Base-by-base conservation (phyloP, 148 eudicot species). In the Diospyros kaki region DNA sequence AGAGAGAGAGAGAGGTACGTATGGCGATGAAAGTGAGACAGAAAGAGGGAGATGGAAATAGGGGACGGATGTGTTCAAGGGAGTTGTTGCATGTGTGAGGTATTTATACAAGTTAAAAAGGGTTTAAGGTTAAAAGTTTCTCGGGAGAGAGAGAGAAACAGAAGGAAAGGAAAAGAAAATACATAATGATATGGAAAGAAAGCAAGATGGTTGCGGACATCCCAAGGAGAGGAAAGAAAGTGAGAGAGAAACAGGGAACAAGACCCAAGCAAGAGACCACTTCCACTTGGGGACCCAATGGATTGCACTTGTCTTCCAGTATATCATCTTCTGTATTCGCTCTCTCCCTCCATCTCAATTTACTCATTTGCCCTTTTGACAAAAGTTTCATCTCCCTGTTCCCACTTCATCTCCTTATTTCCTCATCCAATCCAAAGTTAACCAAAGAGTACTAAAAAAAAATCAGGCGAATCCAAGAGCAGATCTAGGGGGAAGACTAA, bases 71-170 rank as follows among this genome's bases (percentile, higher is more conserved):
- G 9, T 62, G 75, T 13, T 65, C 12, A 59, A 64, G 79, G 69
- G 81, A 61, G 75, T 53, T 61, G 77, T 75, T 89, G 90, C 87
- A 85, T 85, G 86, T 79, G 80, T 74, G 78, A 75, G 87, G 76
- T 87, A 85, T 85, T 72, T 89, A 89, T 89, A 89, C 79, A 82
- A 5, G 72, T 73, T 75, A 68, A 65, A 51, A 69, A 69, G 72
- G 70, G 66, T 14, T 80, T 48, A 53, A 66, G 42, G 44, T 68
- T 60, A 55, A 3, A 44, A 64, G 28, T 28, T 44, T 12, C 54
- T 58, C 46, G 59, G 46, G 54, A 70, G 77, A 72, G 61, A 45
- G 58, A 63, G 52, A 58, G 65, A 66, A 52, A 69, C 44, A 58
- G 77, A 13, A 4, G 52, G 52, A 48, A 8, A 48, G 52, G 8